phyloP scores from a whole-genome alignment of 257 asterid genomes.

The Oldenlandia corymbosa region DNA sequence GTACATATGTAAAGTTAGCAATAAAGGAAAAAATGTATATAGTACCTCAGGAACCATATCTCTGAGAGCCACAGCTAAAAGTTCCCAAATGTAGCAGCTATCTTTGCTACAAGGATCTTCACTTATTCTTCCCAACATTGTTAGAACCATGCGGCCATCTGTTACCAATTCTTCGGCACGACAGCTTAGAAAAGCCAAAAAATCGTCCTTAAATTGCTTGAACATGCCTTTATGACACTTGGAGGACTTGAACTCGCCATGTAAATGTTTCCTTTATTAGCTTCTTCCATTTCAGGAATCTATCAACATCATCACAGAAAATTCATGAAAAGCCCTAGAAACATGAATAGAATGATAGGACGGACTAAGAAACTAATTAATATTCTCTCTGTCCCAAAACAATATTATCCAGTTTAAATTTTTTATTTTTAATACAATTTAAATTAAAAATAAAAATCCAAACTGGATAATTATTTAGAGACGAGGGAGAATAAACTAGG shows the following conservation, averaged over 20 bases:
- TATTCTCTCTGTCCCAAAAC: too few relatives aligned
- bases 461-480: too few relatives aligned
- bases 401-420: too few relatives aligned
- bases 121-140: slow-evolving; percentile 51
- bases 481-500: too few relatives aligned
- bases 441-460: too few relatives aligned
- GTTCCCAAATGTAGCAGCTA: slow-evolving; percentile 59
- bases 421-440: too few relatives aligned
- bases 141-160: slow-evolving; percentile 65
- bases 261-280: slow-evolving; percentile 44
- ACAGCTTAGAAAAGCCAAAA: slow-evolving; percentile 37
- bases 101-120: slow-evolving; percentile 48
- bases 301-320: too few relatives aligned
- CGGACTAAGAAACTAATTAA: too few relatives aligned
- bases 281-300: slow-evolving; percentile 15
- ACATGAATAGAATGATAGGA: too few relatives aligned
- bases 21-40: too few relatives aligned
- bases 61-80: slow-evolving; percentile 40
- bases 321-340: too few relatives aligned
- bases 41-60: slow-evolving; percentile 52
- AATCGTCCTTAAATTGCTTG: slow-evolving; percentile 49
- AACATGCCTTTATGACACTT: slow-evolving; percentile 45
- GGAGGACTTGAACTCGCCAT: slow-evolving; percentile 36
- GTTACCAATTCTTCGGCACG: slow-evolving; percentile 51
- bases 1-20: too few relatives aligned